These are phyloP conservation scores for Tolypocladium inflatum DNA, from an alignment of 2,329 filamentous ascomycete species.

Conservation along the genomic window DNA sequence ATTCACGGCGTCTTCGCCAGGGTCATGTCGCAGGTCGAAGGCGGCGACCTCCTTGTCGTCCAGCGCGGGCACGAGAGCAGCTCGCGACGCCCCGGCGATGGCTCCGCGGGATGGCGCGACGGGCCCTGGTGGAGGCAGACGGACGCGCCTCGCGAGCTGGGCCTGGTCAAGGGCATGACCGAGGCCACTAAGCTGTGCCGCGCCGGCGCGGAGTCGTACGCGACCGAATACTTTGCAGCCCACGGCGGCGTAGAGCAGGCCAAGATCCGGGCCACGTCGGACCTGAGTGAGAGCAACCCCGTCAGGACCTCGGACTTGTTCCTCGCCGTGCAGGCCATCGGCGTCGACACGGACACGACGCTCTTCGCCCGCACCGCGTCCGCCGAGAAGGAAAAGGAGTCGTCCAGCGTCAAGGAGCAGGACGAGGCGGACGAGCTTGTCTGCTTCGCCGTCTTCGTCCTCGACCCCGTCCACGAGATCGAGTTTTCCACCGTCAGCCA, in stretches of 20 bases:
- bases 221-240: constrained; percentile 71
- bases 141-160: constrained; percentile 62
- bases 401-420: constrained; percentile 40
- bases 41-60: constrained; percentile 86
- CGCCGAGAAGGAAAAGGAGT: constrained; percentile 44
- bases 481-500: constrained; percentile 79
- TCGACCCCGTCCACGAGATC: constrained; percentile 87
- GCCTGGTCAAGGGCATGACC: constrained; percentile 66
- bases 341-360: constrained; percentile 50
- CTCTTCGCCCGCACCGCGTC: constrained; percentile 56
- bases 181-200: constrained; percentile 89
- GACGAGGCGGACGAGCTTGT: constrained; percentile 51
- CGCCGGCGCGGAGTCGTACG: constrained; percentile 80
- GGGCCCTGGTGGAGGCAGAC: constrained; percentile 91
- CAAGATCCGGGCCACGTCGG: constrained; percentile 68
- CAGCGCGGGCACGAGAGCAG: constrained; percentile 85
- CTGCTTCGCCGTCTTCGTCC: constrained; percentile 67
- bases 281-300: constrained; percentile 75
- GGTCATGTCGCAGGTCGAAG: constrained; percentile 98
- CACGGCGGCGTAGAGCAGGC: constrained; percentile 74
- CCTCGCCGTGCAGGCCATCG: constrained; percentile 84
- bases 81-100: constrained; percentile 52
- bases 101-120: constrained; percentile 70
- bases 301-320: constrained; percentile 92
- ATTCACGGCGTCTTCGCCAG: constrained; percentile 87